Evolutionary conservation across 805 yeast genomes (phyloP), one percentile per base, ranked within the genome.

Genomic region (Barnettozyma wickerhamii): DNA sequence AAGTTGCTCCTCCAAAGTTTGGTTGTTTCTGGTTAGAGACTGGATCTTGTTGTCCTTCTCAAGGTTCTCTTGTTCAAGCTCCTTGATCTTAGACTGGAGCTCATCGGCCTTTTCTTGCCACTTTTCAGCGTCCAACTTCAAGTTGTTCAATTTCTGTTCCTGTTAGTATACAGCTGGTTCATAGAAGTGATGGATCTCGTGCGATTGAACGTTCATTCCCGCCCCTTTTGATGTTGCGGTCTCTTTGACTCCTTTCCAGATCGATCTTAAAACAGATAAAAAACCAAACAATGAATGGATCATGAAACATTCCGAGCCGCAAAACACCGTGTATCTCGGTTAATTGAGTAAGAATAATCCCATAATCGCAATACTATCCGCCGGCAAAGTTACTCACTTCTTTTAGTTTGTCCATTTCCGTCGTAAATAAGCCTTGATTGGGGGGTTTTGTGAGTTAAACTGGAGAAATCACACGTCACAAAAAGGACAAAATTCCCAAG

Each of bases 31-130:
- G 49, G 90, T 81, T 66, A 93, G 78, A 5, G 97, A 75, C 62
- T 88, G 89, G 65, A 93, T 88, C 65, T 87, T 93, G 72, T 93
- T 91, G 65, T 93, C 99, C 72, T 90, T 90, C 53, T 87, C 91
- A 53, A 86, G 72, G 62, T 77, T 76, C 60, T 88, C 95, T 71
- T 91, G 97, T 68, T 91, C 98, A 65, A 91, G 75, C 61, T 75
- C 83, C 75, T 90, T 93, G 70, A 85, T 79, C 64, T 81, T 81
- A 49, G 74, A 79, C 47, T 80, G 68, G 58, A 85, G 77, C 58
- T 86, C 96, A 60, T 93, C 99, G 47, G 93, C 82, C 74, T 89
- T 87, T 65, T 88, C 96, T 73, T 91, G 96, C 88, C 99, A 95
- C 57, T 83, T 74, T 72, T 93, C 99, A 53, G 96, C 91, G 64